Conservation (phyloP, 2,329 filamentous ascomycete genomes). For the Leptodontidium sp. region DNA sequence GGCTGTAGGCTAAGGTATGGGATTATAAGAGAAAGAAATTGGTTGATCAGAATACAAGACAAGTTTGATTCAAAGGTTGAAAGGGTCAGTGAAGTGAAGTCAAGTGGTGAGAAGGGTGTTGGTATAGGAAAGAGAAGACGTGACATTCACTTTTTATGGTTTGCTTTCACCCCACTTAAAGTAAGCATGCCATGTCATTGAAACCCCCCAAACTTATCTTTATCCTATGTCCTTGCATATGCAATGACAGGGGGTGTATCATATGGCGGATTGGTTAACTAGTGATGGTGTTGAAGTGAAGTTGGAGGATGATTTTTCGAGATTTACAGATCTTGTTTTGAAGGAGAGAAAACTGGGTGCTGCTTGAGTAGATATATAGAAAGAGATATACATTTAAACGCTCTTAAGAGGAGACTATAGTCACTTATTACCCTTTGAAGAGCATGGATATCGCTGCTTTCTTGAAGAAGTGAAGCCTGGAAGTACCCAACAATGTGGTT, state of each 20-base stretch:
- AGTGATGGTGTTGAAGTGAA: neutral
- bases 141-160: neutral
- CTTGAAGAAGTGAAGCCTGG: neutral
- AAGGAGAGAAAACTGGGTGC: too few relatives aligned
- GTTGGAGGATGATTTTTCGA: neutral
- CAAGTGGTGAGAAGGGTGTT: neutral
- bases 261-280: constrained; percentile 1
- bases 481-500: neutral
- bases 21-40: neutral
- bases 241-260: constrained; percentile 21
- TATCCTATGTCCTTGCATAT: constrained; percentile 18
- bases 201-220: neutral
- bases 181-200: neutral
- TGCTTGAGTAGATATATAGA: too few relatives aligned
- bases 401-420: too few relatives aligned
- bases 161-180: neutral
- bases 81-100: neutral
- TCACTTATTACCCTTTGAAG: neutral
- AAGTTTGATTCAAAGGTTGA: neutral
- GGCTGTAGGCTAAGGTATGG: neutral
- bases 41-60: neutral
- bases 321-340: too few relatives aligned
- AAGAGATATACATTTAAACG: too few relatives aligned
- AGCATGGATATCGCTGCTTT: neutral
- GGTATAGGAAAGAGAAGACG: neutral